Percentiles rank a stretch among this genome's conserved stretches.
Conservation (phyloP, 805 yeast genomes). For the Suhomyces prunicola region DNA sequence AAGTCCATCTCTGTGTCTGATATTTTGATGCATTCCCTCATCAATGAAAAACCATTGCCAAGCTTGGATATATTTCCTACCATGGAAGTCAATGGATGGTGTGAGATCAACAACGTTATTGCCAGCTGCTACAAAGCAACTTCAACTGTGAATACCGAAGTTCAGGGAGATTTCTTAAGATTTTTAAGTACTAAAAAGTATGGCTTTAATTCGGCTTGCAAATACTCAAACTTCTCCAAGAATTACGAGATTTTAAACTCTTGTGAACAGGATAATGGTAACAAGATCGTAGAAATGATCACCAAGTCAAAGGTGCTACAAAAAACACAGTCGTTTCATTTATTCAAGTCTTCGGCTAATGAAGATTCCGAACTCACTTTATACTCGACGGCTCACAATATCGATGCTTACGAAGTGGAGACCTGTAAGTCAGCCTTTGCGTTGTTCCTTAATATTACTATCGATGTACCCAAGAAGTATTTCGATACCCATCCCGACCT, state of each 20-base stretch:
- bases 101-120: constrained; percentile 53
- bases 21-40: constrained; percentile 82
- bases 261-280: constrained; percentile 10
- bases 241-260: constrained; percentile 24
- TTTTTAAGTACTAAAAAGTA: constrained; percentile 24
- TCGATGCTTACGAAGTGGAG: constrained; percentile 49
- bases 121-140: constrained; percentile 43
- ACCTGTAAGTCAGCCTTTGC: constrained; percentile 59
- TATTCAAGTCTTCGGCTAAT: constrained; percentile 51
- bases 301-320: constrained; percentile 70
- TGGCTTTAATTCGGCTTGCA: constrained; percentile 24
- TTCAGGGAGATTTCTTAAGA: constrained; percentile 21
- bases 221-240: constrained; percentile 17
- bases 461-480: constrained; percentile 27
- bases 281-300: constrained; percentile 51
- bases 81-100: constrained; percentile 67
- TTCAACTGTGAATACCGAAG: constrained; percentile 12
- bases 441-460: constrained; percentile 58
- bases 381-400: constrained; percentile 71
- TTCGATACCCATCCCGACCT: constrained; percentile 24
- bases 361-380: constrained; percentile 26
- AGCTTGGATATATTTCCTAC: constrained; percentile 52
- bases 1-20: constrained; percentile 67
- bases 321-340: constrained; percentile 82
- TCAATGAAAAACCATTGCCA: constrained; percentile 76